These are phyloP conservation scores for Coprinellus micaceus DNA, from an alignment of 768 basidiomycete species.

Conservation along the genomic window DNA sequence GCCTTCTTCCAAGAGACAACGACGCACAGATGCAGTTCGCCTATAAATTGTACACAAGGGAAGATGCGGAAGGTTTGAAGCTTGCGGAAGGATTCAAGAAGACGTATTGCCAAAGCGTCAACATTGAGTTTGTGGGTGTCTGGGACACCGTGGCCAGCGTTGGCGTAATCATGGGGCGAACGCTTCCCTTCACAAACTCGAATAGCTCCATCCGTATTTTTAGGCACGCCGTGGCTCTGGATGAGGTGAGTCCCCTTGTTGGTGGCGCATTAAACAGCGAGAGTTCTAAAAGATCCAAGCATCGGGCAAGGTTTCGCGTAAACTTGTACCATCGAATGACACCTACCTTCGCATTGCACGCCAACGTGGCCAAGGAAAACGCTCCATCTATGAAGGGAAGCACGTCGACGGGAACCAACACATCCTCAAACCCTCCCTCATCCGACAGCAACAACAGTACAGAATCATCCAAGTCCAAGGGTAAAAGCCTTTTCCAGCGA, in stretches of 20 bases:
- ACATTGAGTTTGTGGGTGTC: constrained; percentile 76
- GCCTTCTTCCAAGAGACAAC: constrained; percentile 67
- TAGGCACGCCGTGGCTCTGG: constrained; percentile 73
- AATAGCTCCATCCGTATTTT: constrained; percentile 66
- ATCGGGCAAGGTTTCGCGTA: constrained; percentile 61
- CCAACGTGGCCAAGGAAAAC: not conserved
- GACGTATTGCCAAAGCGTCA: constrained; percentile 64
- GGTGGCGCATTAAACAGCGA: no score
- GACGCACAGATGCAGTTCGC: constrained; percentile 69
- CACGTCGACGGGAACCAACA: not conserved
- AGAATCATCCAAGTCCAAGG: not conserved
- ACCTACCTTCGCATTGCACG: constrained; percentile 18
- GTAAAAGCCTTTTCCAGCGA: not conserved
- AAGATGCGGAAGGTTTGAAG: constrained; percentile 38
- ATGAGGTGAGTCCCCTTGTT: constrained; percentile 49
- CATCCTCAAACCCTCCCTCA: not conserved
- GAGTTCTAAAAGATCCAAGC: no score
- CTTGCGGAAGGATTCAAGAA: constrained; percentile 67
- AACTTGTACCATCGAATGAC: constrained; percentile 54
- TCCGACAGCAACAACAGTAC: not conserved
- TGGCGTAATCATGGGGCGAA: constrained; percentile 55
- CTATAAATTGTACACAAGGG: constrained; percentile 64
- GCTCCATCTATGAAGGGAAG: constrained; percentile 16
- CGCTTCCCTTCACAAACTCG: constrained; percentile 63
- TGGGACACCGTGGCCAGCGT: constrained; percentile 85